These are phyloP conservation scores for Chalaropsis thielavioides DNA, from an alignment of 2,329 filamentous ascomycete genomes.

Conservation along the genomic window DNA sequence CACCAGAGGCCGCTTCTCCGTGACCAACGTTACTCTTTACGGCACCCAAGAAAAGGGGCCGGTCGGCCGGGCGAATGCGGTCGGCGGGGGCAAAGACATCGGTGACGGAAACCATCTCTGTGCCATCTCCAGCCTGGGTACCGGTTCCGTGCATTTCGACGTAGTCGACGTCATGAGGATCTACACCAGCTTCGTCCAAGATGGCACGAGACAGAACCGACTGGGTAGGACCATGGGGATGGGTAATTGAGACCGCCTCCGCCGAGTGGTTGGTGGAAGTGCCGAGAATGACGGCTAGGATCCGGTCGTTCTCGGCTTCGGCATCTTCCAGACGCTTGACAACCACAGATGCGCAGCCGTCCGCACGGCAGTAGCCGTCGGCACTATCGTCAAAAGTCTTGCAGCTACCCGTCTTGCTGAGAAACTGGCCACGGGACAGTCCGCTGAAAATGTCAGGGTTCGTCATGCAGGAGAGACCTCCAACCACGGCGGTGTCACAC, in stretches of 20 bases:
- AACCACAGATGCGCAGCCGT: conserved; percentile 59
- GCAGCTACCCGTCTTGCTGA: conserved; percentile 62
- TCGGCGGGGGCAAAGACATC: conserved; percentile 35
- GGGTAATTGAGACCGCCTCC: conserved; percentile 68
- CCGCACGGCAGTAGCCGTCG: conserved; percentile 70
- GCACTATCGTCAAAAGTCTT: conserved; percentile 70
- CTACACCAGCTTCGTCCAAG: conserved; percentile 56
- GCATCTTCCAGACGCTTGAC: conserved; percentile 72
- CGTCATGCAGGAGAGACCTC: conserved; percentile 63
- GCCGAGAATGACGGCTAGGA: conserved; percentile 60
- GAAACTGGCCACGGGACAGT: conserved; percentile 60
- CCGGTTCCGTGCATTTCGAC: conserved; percentile 86
- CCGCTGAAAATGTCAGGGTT: conserved; percentile 70
- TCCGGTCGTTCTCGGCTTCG: conserved; percentile 59
- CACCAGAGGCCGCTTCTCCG: conserved; percentile 46
- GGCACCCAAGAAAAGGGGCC: conserved; percentile 47
- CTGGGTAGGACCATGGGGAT: conserved; percentile 66
- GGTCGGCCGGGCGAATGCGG: conserved; percentile 31
- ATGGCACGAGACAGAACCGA: conserved; percentile 55
- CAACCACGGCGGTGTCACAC: conserved; percentile 67
- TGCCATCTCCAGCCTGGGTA: conserved; percentile 70
- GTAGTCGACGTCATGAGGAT: conserved; percentile 64
- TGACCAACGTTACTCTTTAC: conserved; percentile 53
- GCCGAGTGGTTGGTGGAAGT: conserved; percentile 70
- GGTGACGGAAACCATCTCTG: conserved; percentile 67